Percentiles rank a stretch among this genome's conserved stretches.
These are phyloP conservation scores for Penicillium sp. DNA, from an alignment of 2,329 filamentous ascomycete genomes.

Conservation along the genomic window DNA sequence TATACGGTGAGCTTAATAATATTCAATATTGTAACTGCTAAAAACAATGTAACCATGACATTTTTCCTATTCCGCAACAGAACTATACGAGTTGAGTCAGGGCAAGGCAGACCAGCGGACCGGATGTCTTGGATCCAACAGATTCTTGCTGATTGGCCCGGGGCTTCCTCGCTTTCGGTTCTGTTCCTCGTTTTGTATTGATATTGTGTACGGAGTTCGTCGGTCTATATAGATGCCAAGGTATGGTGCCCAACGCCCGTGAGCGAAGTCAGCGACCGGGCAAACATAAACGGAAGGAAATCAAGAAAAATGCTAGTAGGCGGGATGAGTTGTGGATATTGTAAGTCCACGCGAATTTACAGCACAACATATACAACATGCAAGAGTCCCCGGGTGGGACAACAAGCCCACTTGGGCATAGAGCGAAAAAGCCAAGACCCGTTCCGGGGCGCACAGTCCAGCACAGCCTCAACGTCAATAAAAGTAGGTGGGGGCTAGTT, in stretches of 20 bases:
- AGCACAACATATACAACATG: background rate
- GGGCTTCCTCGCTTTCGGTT: background rate
- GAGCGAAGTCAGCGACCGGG: background rate
- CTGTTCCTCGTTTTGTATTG: background rate
- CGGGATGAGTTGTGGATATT: background rate
- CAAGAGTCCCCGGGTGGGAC: background rate
- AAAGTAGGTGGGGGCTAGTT: background rate
- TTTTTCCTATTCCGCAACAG: background rate
- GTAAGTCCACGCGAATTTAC: background rate
- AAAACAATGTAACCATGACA: background rate
- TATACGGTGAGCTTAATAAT: background rate
- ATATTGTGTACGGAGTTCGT: background rate
- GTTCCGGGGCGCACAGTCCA: constrained; percentile 7
- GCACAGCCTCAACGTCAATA: constrained; percentile 2
- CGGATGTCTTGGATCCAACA: background rate
- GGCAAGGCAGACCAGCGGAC: constrained; percentile 2
- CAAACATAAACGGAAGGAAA: background rate
- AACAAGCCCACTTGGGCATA: background rate
- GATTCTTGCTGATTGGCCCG: background rate
- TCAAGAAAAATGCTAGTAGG: background rate
- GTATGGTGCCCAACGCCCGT: background rate
- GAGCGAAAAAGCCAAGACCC: constrained; percentile 1
- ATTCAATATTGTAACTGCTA: background rate
- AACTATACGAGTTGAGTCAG: constrained; percentile 6
- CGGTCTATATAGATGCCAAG: background rate